These are phyloP conservation scores for Entomophthora muscae DNA, from an alignment of 371 early-diverging fungal species.

Conservation along the genomic window DNA sequence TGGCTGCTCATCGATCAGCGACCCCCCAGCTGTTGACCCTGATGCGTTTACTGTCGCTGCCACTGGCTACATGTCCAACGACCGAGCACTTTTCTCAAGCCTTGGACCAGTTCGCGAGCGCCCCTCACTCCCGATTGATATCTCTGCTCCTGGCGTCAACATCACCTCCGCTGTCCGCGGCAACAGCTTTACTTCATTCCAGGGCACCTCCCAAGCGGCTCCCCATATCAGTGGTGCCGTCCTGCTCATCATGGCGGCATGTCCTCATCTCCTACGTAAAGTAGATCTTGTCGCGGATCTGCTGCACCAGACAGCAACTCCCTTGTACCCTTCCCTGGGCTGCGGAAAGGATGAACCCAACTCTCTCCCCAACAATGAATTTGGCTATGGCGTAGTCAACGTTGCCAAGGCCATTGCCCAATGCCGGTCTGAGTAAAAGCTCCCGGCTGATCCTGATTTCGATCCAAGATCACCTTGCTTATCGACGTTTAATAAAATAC, in stretches of 20 bases:
- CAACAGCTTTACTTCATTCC: conserved; percentile 19
- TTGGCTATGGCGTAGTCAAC: conserved; percentile 3
- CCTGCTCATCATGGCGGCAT: conserved; percentile 6
- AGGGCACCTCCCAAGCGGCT: too few species aligned
- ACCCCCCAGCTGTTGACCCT: neutral
- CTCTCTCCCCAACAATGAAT: neutral
- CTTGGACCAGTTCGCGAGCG: neutral
- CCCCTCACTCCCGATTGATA: conserved; percentile 63
- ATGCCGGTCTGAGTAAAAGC: too few species aligned
- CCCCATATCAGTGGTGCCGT: too few species aligned
- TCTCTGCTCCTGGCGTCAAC: too few species aligned
- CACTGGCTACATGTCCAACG: neutral
- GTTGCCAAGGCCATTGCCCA: neutral
- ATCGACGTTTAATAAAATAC: too few species aligned
- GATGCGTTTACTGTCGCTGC: neutral
- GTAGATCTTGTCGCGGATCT: neutral
- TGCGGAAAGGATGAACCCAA: neutral
- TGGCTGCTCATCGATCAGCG: neutral
- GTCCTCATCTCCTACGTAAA: neutral
- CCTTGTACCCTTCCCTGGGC: neutral
- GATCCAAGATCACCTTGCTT: too few species aligned
- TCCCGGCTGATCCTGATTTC: too few species aligned
- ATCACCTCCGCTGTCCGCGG: too few species aligned
- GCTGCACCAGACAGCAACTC: neutral
- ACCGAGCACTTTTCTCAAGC: neutral